Evolutionary conservation across 805 yeast genomes (phyloP), one percentile per base, ranked within the genome.

Genomic region (Candida pseudofarinosa): DNA sequence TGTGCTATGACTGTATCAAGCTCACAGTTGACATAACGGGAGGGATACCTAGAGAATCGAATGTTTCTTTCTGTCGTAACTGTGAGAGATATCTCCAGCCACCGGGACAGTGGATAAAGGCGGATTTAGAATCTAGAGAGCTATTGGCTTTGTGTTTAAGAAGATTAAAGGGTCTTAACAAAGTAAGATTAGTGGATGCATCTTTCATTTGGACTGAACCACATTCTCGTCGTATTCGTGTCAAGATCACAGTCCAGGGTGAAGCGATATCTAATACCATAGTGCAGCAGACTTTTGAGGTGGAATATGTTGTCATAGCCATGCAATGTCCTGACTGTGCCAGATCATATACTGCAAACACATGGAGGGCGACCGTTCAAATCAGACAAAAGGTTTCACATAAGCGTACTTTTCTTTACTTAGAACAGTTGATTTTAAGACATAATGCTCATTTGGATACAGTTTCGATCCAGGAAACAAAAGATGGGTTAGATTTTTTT

Each of bases 251-350:
- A 0, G 96, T 93, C 23, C 98, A 91, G 66, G 97, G 97, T 52
- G 99, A 93, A 63, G 97, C 97, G 18, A 82, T 89, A 79, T 74
- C 83, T 20, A 88, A 88, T 58, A 88, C 97, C 19, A 85, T 91
- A 50, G 81, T 93, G 28, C 97, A 95, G 61, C 99, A 93, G 68
- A 79, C 85, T 19, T 89, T 91, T 60, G 97, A 88, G 65, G 97
- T 90, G 12, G 98, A 91, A 59, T 93, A 85, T 60, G 80, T 87
- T 14, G 99, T 91, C 42, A 74, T 86, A 48, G 95, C 98, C 15
- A 87, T 86, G 86, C 99, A 93, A 73, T 93, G 99, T 74, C 84
- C 97, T 3, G 98, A 91, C 69, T 93, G 99, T 80, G 99, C 98
- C 42, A 90, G 88, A 65, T 85, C 97, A 1, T 93, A 85, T 59